Conservation (phyloP, 306 rosid species). For the Comarum palustre region DNA sequence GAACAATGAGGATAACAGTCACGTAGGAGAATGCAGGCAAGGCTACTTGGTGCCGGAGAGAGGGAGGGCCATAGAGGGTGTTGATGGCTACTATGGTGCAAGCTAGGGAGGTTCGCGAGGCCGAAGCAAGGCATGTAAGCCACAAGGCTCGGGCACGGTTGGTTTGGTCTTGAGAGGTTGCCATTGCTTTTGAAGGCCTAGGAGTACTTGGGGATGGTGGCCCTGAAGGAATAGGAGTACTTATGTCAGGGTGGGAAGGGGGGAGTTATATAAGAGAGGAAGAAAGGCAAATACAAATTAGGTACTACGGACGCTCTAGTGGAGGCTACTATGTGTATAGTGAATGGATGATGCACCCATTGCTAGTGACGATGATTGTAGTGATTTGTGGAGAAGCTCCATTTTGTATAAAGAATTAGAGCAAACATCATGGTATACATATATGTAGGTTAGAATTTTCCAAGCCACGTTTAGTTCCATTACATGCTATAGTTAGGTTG, state of each 20-base stretch:
- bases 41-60: constrained; percentile 35
- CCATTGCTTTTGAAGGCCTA: neutral
- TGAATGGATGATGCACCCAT: neutral
- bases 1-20: constrained; percentile 48
- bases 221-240: neutral
- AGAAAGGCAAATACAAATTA: neutral
- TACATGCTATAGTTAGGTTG: no score
- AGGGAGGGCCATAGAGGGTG: constrained; percentile 52
- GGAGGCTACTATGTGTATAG: neutral
- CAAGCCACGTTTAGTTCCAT: no score
- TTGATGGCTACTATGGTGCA: constrained; percentile 52
- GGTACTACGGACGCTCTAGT: neutral
- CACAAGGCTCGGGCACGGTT: constrained; percentile 33
- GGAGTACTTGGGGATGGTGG: neutral
- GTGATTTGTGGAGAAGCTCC: neutral
- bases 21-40: constrained; percentile 73
- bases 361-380: neutral
- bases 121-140: constrained; percentile 50
- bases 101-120: constrained; percentile 50
- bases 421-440: no score
- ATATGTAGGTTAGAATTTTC: no score
- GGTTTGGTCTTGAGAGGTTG: constrained; percentile 10
- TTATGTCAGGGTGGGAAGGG: neutral
- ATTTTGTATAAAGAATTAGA: no score
- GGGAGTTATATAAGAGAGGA: neutral